A percentile compares a stretch with the other conserved stretches of the same genome.
Evolutionary conservation across 306 rosid species (phyloP).

Genomic region (Crotalaria pallida): DNA sequence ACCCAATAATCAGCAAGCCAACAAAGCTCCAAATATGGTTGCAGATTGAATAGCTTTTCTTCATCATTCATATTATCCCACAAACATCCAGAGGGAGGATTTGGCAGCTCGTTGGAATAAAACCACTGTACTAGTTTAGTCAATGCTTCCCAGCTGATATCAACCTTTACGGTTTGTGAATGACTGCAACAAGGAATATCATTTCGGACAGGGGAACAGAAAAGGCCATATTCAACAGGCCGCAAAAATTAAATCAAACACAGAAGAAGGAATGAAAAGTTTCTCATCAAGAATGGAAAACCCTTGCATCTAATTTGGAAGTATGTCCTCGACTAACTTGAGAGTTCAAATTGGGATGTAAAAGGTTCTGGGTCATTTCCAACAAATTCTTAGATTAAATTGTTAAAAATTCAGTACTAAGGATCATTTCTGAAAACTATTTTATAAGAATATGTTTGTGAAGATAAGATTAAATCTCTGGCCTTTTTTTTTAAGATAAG

Average conservation of each 20-base stretch:
- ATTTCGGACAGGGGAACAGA: not conserved
- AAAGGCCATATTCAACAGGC: not conserved
- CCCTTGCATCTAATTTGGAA: not conserved
- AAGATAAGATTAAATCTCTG: constrained; percentile 1
- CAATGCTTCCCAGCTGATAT: constrained; percentile 75
- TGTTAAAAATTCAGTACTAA: not conserved
- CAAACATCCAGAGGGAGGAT: constrained; percentile 66
- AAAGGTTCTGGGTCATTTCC: not conserved
- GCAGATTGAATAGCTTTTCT: constrained; percentile 55
- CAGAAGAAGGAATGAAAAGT: not conserved
- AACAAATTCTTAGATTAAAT: not conserved
- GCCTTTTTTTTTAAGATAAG: constrained; percentile 14
- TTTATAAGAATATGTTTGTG: not conserved
- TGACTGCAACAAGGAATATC: constrained; percentile 43
- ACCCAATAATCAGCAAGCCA: constrained; percentile 84
- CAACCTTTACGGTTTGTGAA: constrained; percentile 49
- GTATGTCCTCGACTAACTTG: not conserved
- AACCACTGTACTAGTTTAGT: constrained; percentile 61
- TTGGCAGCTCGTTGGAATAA: constrained; percentile 60
- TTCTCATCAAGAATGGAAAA: not conserved
- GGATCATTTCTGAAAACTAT: constrained; percentile 4
- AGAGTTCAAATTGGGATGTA: constrained; percentile 3
- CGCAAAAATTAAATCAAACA: not conserved
- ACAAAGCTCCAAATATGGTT: constrained; percentile 69
- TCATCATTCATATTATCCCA: constrained; percentile 68